phyloP scores from a whole-genome alignment of 1,284 basidiomycete species.

The Irpex lacteus region DNA sequence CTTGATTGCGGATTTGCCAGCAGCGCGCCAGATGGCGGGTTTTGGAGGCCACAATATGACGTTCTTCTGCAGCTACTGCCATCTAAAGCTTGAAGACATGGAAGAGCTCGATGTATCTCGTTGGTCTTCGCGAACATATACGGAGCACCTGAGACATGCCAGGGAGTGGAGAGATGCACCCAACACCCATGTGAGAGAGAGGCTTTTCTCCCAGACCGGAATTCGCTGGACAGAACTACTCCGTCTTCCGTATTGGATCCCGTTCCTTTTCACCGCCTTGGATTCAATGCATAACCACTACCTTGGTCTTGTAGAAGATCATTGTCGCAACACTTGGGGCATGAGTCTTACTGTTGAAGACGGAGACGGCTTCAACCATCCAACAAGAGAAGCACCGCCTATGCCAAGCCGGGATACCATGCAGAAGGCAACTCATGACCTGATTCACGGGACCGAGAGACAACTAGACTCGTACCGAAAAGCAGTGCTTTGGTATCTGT shows the following conservation, averaged over 20 bases:
- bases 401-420: not conserved
- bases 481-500: not conserved
- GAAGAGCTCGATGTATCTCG: slow-evolving; percentile 20
- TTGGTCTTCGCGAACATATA: slow-evolving; percentile 22
- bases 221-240: slow-evolving; percentile 35
- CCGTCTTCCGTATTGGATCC: slow-evolving; percentile 37
- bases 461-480: not conserved
- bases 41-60: slow-evolving; percentile 23
- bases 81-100: slow-evolving; percentile 25
- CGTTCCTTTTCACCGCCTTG: slow-evolving; percentile 27
- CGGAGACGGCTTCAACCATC: not conserved
- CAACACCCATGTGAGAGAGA: slow-evolving; percentile 2
- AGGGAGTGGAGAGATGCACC: not conserved
- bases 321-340: slow-evolving; percentile 26
- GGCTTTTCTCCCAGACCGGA: slow-evolving; percentile 20
- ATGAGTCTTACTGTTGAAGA: slow-evolving; percentile 18
- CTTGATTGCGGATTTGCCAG: slow-evolving; percentile 34
- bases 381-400: not conserved
- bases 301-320: slow-evolving; percentile 21
- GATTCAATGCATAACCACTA: slow-evolving; percentile 41
- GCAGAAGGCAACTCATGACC: not conserved
- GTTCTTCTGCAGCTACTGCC: slow-evolving; percentile 34
- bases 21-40: slow-evolving; percentile 32
- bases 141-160: not conserved
- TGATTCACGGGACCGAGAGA: not conserved